Base-by-base conservation (phyloP, 495 filamentous ascomycete genomes). In the Talaromyces thailandensis region DNA sequence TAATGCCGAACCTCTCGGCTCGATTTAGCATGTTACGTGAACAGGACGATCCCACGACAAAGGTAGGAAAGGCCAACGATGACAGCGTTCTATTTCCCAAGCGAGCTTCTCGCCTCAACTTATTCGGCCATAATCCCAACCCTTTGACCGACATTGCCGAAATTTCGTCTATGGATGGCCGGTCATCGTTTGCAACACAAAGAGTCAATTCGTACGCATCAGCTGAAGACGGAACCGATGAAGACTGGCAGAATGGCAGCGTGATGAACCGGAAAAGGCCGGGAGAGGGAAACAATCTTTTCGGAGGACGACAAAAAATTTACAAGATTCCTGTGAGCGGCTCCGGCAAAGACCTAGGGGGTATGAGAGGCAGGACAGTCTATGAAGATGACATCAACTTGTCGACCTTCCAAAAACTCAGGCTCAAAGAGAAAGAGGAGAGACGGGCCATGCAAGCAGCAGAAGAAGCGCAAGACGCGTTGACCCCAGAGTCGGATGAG, bases 21-120 rank as follows among this genome's bases (percentile, higher is more conserved):
- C 84, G 94, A 3, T 99, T 99, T 71, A 97, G 93, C 64, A 98
- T 99, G 89, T 73, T 99, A 18, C 77, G 91, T 67, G 92, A 96
- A 71, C 93, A 96, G 70, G 92, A 96, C 67, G 92, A 97, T 67
- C 92, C 92, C 4, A 85, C 77, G 56, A 91, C 90, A 0, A 88
- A 88, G 70, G 80, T 96, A 31, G 94, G 93, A 48, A 96, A 96
- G 72, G 92, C 93, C 23, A 95, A 89, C 70, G 93, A 97, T 64
- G 92, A 97, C 68, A 96, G 91, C 63, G 92, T 97, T 24, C 71
- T 97, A 9, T 89, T 87, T 63, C 90, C 92, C 5, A 92, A 89
- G 67, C 83, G 91, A 24, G 86, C 86, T 56, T 93, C 91, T 8
- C 80, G 86, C 60, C 72, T 93, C 73, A 81, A 86, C 69, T 63